A percentile compares a stretch with the other conserved stretches of the same genome.
phyloP scores from a whole-genome alignment of 2,329 filamentous ascomycete genomes.

The Aureobasidium lini region DNA sequence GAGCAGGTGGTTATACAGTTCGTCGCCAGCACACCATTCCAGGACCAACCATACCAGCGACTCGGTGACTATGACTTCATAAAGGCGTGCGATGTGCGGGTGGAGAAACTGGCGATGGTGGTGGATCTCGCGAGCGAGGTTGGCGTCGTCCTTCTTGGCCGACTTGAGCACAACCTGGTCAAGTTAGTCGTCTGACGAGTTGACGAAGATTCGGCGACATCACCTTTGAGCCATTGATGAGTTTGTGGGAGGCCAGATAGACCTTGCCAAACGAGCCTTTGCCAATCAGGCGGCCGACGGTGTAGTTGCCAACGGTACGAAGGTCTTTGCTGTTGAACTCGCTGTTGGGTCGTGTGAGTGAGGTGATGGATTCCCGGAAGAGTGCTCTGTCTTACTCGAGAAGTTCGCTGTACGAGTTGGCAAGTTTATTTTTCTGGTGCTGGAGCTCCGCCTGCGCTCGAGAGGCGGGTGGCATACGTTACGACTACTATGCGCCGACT shows the following conservation, averaged over 20 bases:
- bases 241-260: slow-evolving; percentile 90
- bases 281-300: slow-evolving; percentile 81
- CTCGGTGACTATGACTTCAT: slow-evolving; percentile 98
- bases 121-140: slow-evolving; percentile 94
- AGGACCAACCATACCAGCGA: slow-evolving; percentile 89
- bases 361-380: not conserved
- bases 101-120: slow-evolving; percentile 97
- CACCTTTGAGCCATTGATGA: slow-evolving; percentile 97
- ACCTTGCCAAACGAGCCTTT: slow-evolving; percentile 99
- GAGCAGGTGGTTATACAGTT: slow-evolving; percentile 93
- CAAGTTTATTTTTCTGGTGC: slow-evolving; percentile 53
- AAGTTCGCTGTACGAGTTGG: slow-evolving; percentile 91
- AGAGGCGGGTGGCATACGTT: slow-evolving; percentile 26
- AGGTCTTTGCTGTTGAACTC: slow-evolving; percentile 92
- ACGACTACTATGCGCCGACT: not conserved
- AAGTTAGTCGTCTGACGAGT: not conserved
- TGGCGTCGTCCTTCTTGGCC: slow-evolving; percentile 89
- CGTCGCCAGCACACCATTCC: slow-evolving; percentile 94
- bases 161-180: slow-evolving; percentile 91
- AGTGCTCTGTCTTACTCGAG: slow-evolving; percentile 63
- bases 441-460: slow-evolving; percentile 29
- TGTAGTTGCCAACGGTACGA: slow-evolving; percentile 89
- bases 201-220: slow-evolving; percentile 17
- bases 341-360: slow-evolving; percentile 41
- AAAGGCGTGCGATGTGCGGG: slow-evolving; percentile 90